Evolutionary conservation across 139 green algal genomes (phyloP).

Genomic region (Chlamydomonas schloesseri): DNA sequence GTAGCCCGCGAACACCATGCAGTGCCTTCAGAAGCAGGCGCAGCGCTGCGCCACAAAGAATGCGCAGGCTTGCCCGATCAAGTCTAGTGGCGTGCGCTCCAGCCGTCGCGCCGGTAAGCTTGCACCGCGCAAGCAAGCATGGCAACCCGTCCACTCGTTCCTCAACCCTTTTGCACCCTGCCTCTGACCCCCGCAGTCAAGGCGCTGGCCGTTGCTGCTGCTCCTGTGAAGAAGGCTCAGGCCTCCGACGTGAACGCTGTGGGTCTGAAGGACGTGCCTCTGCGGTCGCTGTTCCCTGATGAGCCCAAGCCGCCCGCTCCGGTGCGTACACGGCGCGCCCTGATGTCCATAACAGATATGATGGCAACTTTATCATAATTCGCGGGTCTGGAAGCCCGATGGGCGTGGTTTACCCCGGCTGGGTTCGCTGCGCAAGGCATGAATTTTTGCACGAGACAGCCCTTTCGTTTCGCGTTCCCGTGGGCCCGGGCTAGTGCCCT

Average conservation of each 20-base stretch:
- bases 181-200: slow-evolving; percentile 12
- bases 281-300: slow-evolving; percentile 87
- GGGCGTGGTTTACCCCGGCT: too few species aligned
- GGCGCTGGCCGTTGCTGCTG: slow-evolving; percentile 20
- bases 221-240: slow-evolving; percentile 1
- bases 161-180: background rate
- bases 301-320: slow-evolving; percentile 70
- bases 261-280: slow-evolving; percentile 86
- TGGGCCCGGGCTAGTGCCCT: too few species aligned
- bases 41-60: background rate
- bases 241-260: slow-evolving; percentile 64
- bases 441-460: too few species aligned
- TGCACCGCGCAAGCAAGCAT: too few species aligned
- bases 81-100: background rate
- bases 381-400: background rate
- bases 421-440: too few species aligned
- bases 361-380: background rate
- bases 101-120: slow-evolving; percentile 6
- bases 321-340: slow-evolving; percentile 48
- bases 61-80: background rate
- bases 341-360: background rate
- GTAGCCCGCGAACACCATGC: too few species aligned
- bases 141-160: background rate
- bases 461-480: too few species aligned
- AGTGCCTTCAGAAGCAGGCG: background rate